A percentile compares a stretch with the other conserved stretches of the same genome.
Evolutionary conservation across 2,329 filamentous ascomycete genomes (phyloP).

Genomic region (Ascochyta koolunga): DNA sequence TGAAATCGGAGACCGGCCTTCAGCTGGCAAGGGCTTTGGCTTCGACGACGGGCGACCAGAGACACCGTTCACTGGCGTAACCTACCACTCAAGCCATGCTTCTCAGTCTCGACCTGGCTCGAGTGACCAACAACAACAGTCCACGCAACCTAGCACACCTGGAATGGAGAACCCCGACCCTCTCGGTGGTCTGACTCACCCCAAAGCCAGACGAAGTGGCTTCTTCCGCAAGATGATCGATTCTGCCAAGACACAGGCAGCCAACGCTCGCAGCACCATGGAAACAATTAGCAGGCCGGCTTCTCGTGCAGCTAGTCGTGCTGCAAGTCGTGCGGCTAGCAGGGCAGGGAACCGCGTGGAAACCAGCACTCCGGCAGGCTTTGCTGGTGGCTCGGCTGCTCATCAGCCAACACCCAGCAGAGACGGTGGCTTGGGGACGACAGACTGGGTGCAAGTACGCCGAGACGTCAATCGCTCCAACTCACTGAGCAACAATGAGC

Average conservation of each 20-base stretch:
- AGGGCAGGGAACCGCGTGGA: slow-evolving; percentile 41
- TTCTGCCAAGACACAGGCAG: slow-evolving; percentile 90
- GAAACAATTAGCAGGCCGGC: slow-evolving; percentile 57
- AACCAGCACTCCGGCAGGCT: slow-evolving; percentile 56
- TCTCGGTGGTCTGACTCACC: slow-evolving; percentile 77
- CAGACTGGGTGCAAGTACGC: slow-evolving; percentile 97
- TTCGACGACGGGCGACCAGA: slow-evolving; percentile 54
- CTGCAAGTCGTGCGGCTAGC: slow-evolving; percentile 49
- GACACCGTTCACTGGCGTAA: slow-evolving; percentile 73
- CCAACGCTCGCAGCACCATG: slow-evolving; percentile 85
- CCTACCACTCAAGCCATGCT: slow-evolving; percentile 88
- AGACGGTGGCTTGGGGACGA: slow-evolving; percentile 72
- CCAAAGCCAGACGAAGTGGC: slow-evolving; percentile 79
- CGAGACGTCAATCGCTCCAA: slow-evolving; percentile 96
- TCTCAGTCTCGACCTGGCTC: slow-evolving; percentile 58
- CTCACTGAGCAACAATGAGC: slow-evolving; percentile 87
- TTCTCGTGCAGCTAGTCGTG: slow-evolving; percentile 47
- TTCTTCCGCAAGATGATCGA: slow-evolving; percentile 97
- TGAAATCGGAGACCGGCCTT: slow-evolving; percentile 63
- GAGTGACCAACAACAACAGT: slow-evolving; percentile 48
- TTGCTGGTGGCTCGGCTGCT: slow-evolving; percentile 56
- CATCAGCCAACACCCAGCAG: slow-evolving; percentile 56
- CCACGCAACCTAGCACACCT: slow-evolving; percentile 59
- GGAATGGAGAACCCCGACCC: slow-evolving; percentile 68
- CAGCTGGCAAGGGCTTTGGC: slow-evolving; percentile 42